Base-by-base conservation (phyloP, 164 flowering plant genomes). In the Aristolochia californica region DNA sequence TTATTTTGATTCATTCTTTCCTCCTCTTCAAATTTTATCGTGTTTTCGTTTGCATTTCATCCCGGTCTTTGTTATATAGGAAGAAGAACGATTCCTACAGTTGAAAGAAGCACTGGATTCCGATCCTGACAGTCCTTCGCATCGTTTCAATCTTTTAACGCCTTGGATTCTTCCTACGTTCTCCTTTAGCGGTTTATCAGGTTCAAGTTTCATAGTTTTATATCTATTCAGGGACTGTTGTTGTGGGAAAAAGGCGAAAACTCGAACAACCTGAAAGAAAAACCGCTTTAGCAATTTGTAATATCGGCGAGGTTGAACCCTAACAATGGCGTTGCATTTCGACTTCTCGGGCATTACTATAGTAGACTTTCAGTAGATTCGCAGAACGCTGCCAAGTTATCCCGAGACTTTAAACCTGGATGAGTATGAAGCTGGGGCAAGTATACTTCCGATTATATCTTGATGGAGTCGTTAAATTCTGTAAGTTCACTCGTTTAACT, bases 211-310 rank as follows among this genome's bases (percentile, higher is more conserved):
- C 14, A 2, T 38, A 2, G 13, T 51, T 30, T 28, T 45, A 26
- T 21, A 25, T 51, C 2, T 34, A 56, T 53, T 22, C 68, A 87
- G 97, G 97, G 78, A 1, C n/a, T 82, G 43, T 61, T 62, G 40
- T 60, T 85, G 60, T 91, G 96, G 97, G 85, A 76, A 34, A 71
- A 69, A 55, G 80, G 70, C n/a, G 67, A 47, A 28, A 76, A 68
- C 14, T 49, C 59, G 5, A 34, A 34, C 40, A 9, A 34, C 11
- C 57, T 38, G 12, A 78, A 54, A 68, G 88, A 74, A 14, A 75
- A 70, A 68, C 91, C 98, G 5, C 89, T 82, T 0, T 94, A 87
- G 70, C 91, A 83, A 69, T 88, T 88, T 16, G 67, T 88, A 40
- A 58, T 64, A 18, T 75, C 89, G 0, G 95, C 85, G 0, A 93